Evolutionary conservation across 2,329 filamentous ascomycete species (phyloP), one percentile per base, ranked within the genome.

Genomic region (Thielaviopsis ethacetica): DNA sequence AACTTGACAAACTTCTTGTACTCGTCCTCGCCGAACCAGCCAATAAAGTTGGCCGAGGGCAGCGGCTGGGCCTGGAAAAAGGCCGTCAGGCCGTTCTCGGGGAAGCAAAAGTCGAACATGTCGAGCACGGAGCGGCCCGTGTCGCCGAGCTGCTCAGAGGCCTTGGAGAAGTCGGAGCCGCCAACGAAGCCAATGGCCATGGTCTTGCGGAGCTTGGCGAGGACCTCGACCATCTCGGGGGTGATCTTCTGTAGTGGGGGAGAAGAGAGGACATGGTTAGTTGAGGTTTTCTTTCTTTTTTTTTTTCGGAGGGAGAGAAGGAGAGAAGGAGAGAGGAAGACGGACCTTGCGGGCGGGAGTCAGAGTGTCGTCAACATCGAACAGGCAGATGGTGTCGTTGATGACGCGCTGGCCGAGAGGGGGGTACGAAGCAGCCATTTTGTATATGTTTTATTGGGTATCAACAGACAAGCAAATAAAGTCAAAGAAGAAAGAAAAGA

Each of bases 81-180:
- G 51, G 91, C 93, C 1, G 87, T 94, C 65, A 98, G 82, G 12
- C 93, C 93, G 74, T 98, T 98, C 76, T 98, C 93, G 61, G 90
- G 78, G 76, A 98, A 98, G 81, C 86, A 93, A 76, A 88, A 98
- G 77, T 98, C 93, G 77, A 98, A 98, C 67, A 97, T 83, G 62
- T 82, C 77, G 57, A 84, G 90, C 62, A 97, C 91, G 65, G 85
- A 78, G 27, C 73, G 71, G 60, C 79, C 74, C 26, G 80, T 70
- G 3, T 81, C 69, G 70, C 90, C 90, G 62, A 97, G 81, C 75
- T 97, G 91, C 73, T 97, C 93, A 73, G 97, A 89, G 74, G 97
- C 93, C 77, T 98, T 97, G 70, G 72, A 75, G 63, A 95, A 81
- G 77, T 97, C 86, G 66, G 87, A 93, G 70, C 93, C 93, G 67